Evolutionary conservation across 768 basidiomycete genomes (phyloP).

Genomic region (Suillus weaverae): DNA sequence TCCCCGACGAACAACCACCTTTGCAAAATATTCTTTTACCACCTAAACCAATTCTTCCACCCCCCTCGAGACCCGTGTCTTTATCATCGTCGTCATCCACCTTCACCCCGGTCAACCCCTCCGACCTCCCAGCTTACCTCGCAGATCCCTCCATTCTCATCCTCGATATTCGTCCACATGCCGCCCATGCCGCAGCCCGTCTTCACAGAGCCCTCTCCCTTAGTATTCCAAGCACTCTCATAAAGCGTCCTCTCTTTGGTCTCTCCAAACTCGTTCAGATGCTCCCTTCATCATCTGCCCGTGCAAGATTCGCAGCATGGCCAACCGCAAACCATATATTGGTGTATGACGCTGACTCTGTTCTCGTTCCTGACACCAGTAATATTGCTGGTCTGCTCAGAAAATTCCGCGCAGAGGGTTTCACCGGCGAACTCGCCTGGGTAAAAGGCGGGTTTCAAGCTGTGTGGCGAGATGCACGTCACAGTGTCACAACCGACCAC

Average conservation of each 20-base stretch:
- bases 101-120: conserved; percentile 28
- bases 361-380: conserved; percentile 55
- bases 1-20: conserved; percentile 23
- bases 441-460: conserved; percentile 81
- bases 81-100: conserved; percentile 21
- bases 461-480: conserved; percentile 53
- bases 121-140: conserved; percentile 32
- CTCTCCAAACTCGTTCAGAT: conserved; percentile 75
- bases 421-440: conserved; percentile 67
- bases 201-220: conserved; percentile 75
- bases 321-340: conserved; percentile 60
- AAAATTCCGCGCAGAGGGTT: conserved; percentile 69
- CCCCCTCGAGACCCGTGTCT: conserved; percentile 16
- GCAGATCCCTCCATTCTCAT: conserved; percentile 52
- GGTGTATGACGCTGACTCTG: conserved; percentile 84
- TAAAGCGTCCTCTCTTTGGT: conserved; percentile 87
- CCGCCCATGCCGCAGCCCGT: conserved; percentile 65
- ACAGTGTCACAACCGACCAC: conserved; percentile 52
- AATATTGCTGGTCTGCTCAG: conserved; percentile 73
- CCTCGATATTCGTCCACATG: conserved; percentile 87
- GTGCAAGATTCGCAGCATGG: conserved; percentile 63
- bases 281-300: conserved; percentile 64
- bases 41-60: conserved; percentile 26
- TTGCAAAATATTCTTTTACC: neutral
- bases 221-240: conserved; percentile 90